A percentile compares a stretch with the other conserved stretches of the same genome.
phyloP scores from a whole-genome alignment of 495 filamentous ascomycete species.

The Xylaria venustula region DNA sequence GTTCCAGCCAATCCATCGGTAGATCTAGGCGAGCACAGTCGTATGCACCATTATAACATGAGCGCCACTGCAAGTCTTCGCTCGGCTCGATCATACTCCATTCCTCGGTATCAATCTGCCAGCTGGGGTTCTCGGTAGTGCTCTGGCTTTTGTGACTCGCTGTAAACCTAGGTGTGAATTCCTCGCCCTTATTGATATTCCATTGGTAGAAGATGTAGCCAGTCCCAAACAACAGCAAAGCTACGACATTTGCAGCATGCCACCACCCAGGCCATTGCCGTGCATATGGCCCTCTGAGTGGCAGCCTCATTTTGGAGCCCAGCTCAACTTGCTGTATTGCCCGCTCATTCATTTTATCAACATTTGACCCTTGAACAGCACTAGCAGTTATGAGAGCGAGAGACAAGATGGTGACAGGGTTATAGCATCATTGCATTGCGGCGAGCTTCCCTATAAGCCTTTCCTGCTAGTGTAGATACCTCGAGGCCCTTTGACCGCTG shows the following conservation, averaged over 20 bases:
- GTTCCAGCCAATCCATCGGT: constrained; percentile 50
- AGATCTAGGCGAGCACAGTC: constrained; percentile 44
- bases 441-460: background rate
- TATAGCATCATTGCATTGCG: background rate
- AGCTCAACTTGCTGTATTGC: background rate
- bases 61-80: constrained; percentile 32
- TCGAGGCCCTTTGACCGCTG: background rate
- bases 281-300: background rate
- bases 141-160: background rate
- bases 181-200: background rate
- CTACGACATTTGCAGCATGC: background rate
- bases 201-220: constrained; percentile 7
- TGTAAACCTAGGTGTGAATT: background rate
- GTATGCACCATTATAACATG: constrained; percentile 31
- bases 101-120: background rate
- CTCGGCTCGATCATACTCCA: constrained; percentile 37
- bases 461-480: background rate
- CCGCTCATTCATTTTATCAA: background rate
- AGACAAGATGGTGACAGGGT: background rate
- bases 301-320: background rate
- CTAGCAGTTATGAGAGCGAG: background rate
- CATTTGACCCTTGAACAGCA: background rate
- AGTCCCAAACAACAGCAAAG: constrained; percentile 5
- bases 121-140: background rate
- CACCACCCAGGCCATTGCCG: background rate